Evolutionary conservation across 768 basidiomycete genomes (phyloP).

Genomic region (Hericium erinaceus): DNA sequence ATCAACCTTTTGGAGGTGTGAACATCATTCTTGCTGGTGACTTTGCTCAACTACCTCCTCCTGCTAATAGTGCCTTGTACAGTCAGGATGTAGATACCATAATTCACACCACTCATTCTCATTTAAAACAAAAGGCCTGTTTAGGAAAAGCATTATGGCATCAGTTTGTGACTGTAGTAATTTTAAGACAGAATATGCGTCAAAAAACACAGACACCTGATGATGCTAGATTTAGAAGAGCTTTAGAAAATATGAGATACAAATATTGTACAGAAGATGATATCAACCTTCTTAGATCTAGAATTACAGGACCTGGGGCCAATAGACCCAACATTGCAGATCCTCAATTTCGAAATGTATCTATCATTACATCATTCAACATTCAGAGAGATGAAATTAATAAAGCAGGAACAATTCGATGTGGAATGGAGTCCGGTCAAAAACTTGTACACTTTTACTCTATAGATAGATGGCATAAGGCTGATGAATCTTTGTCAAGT

Average conservation of each 20-base stretch:
- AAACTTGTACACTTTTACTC: slow-evolving; percentile 21
- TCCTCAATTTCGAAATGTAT: slow-evolving; percentile 22
- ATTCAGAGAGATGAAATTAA: slow-evolving; percentile 30
- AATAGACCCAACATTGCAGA: slow-evolving; percentile 8
- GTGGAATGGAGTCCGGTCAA: slow-evolving; percentile 24
- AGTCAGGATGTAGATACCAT: background rate
- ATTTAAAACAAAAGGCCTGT: slow-evolving; percentile 4
- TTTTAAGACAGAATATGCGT: slow-evolving; percentile 14
- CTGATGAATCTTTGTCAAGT: background rate
- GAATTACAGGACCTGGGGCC: slow-evolving; percentile 13
- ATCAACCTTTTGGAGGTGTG: slow-evolving; percentile 27
- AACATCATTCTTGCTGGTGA: slow-evolving; percentile 39
- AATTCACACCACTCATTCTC: background rate
- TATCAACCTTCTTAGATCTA: slow-evolving; percentile 23
- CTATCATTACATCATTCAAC: slow-evolving; percentile 31
- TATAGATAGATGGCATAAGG: background rate
- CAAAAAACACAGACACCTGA: slow-evolving; percentile 8
- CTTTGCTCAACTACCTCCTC: slow-evolving; percentile 33
- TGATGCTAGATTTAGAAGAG: slow-evolving; percentile 22
- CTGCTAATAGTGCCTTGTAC: slow-evolving; percentile 18
- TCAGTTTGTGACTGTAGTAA: slow-evolving; percentile 12
- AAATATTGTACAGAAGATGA: slow-evolving; percentile 30
- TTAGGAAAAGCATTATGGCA: slow-evolving; percentile 14
- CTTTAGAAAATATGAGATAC: slow-evolving; percentile 30
- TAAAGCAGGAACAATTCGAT: slow-evolving; percentile 20